phyloP scores from a whole-genome alignment of 441 rosid species.

The Bruguiera hainesii region DNA sequence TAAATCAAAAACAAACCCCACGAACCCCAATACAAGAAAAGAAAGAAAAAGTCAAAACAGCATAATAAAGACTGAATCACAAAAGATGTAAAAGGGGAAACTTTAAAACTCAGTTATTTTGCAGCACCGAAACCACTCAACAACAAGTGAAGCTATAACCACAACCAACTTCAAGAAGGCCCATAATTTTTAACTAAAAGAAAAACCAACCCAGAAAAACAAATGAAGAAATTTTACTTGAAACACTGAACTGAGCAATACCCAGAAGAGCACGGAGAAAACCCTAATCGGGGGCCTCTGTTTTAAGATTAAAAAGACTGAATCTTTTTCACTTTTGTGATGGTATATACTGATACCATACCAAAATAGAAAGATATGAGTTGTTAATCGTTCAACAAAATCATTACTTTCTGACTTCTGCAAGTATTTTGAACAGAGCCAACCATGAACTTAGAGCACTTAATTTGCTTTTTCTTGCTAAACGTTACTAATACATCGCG shows the following conservation, averaged over 20 bases:
- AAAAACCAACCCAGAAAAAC: neutral
- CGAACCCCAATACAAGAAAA: slow-evolving; percentile 1
- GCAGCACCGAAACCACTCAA: neutral
- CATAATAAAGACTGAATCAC: neutral
- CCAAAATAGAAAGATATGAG: neutral
- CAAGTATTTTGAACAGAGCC: slow-evolving; percentile 7
- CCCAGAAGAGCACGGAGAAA: slow-evolving; percentile 17
- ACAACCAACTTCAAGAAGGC: neutral
- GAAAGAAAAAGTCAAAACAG: neutral
- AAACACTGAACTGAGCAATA: slow-evolving; percentile 7
- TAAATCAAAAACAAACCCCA: neutral
- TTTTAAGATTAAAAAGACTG: slow-evolving; percentile 18
- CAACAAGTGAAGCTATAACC: neutral
- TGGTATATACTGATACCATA: neutral
- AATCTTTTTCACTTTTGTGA: slow-evolving; percentile 12
- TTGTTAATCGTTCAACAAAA: neutral
- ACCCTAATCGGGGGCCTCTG: slow-evolving; percentile 24
- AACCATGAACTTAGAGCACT: slow-evolving; percentile 27
- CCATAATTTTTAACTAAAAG: neutral
- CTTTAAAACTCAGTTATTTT: neutral
- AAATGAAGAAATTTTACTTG: neutral
- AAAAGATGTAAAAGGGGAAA: neutral
- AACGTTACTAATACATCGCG: neutral
- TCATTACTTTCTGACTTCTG: neutral
- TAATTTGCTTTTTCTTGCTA: neutral